phyloP scores from a whole-genome alignment of 768 basidiomycete genomes.

The Naganishia onofrii region DNA sequence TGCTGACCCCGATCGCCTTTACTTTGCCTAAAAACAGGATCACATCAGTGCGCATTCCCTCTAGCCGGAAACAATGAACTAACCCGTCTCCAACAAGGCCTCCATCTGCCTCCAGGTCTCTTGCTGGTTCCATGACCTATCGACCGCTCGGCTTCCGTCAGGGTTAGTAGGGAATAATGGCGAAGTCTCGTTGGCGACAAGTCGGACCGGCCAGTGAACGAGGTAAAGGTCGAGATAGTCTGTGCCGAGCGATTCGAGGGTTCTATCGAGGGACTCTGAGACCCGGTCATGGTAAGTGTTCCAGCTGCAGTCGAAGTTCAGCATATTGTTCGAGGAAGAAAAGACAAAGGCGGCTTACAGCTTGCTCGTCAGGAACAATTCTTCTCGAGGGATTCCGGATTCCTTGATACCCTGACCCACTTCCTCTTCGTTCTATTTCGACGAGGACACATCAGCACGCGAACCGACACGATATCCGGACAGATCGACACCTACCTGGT shows the following conservation, averaged over 20 bases:
- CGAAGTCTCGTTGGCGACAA: constrained; percentile 31
- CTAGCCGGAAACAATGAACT: not conserved
- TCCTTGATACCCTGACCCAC: constrained; percentile 43
- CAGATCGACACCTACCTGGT: constrained; percentile 63
- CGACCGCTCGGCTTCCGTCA: constrained; percentile 37
- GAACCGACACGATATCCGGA: constrained; percentile 51
- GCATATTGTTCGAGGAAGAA: not conserved
- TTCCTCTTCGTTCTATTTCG: constrained; percentile 31
- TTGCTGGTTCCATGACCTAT: constrained; percentile 35
- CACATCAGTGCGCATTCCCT: constrained; percentile 60
- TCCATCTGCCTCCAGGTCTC: constrained; percentile 46
- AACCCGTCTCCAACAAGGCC: constrained; percentile 30
- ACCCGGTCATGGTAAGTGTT: constrained; percentile 66
- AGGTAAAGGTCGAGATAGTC: constrained; percentile 76
- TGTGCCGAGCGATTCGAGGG: constrained; percentile 67
- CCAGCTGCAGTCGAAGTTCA: not conserved
- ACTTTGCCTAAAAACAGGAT: constrained; percentile 71
- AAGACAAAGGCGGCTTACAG: constrained; percentile 19
- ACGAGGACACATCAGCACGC: not conserved
- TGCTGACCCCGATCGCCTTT: constrained; percentile 80
- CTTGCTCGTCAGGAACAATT: constrained; percentile 39
- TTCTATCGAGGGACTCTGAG: constrained; percentile 72
- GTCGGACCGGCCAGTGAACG: constrained; percentile 43
- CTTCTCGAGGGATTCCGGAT: constrained; percentile 37
- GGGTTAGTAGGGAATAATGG: constrained; percentile 31